Percentiles rank a stretch among this genome's conserved stretches.
phyloP scores from a whole-genome alignment of 768 basidiomycete genomes.

The Agrocybe pediades region DNA sequence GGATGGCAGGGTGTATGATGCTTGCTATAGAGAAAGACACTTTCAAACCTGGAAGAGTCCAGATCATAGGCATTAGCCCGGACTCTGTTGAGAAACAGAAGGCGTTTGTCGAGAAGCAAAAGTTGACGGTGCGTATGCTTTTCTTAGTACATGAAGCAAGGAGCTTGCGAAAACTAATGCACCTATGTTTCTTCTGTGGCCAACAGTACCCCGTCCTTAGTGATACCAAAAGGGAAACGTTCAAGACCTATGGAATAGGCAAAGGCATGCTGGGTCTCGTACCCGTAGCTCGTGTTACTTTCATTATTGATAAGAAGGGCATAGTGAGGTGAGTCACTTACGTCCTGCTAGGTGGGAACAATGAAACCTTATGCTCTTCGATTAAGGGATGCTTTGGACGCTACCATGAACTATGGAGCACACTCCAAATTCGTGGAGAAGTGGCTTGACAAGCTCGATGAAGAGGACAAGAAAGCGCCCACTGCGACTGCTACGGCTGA shows the following conservation, averaged over 20 bases:
- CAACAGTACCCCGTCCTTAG: conserved; percentile 77
- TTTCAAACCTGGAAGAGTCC: conserved; percentile 64
- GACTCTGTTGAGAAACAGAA: conserved; percentile 76
- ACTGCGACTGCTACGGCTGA: neutral
- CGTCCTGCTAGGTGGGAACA: neutral
- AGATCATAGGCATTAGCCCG: conserved; percentile 73
- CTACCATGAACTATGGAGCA: conserved; percentile 61
- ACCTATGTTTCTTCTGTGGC: neutral
- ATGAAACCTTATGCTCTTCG: conserved; percentile 4
- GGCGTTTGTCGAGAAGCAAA: conserved; percentile 70
- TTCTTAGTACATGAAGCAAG: neutral
- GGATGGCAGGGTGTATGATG: neutral
- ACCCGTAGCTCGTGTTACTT: conserved; percentile 64
- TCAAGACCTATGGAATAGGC: conserved; percentile 66
- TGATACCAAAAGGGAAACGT: conserved; percentile 62
- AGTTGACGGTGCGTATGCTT: conserved; percentile 52
- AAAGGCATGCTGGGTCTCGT: conserved; percentile 68
- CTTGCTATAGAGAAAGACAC: conserved; percentile 53
- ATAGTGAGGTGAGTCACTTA: conserved; percentile 53
- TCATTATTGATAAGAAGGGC: conserved; percentile 75
- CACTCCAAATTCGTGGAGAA: conserved; percentile 75
- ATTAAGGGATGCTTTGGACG: conserved; percentile 60
- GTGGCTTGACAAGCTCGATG: conserved; percentile 57
- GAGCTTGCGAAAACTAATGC: neutral
- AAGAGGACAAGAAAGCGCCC: conserved; percentile 30